Conservation (phyloP, 345 rosid genomes). For the sweet orange (Citrus sinensis) region DVS_A1.0 CM039168.1:27231501-27232000, state of each 20-base stretch:
- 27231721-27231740: conserved; percentile 51
- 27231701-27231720: conserved; percentile 35
- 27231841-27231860: conserved; percentile 26
- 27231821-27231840: conserved; percentile 29
- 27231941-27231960: conserved; percentile 23
- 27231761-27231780: conserved; percentile 73
- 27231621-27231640: conserved; percentile 31
- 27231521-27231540: conserved; percentile 22
- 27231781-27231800: conserved; percentile 44
- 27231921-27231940: conserved; percentile 21
- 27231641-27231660: conserved; percentile 57
- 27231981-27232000: conserved; percentile 13
- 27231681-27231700: conserved; percentile 58
- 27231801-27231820: conserved; percentile 72
- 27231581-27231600: conserved; percentile 53
- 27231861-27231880: conserved; percentile 44
- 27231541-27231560: conserved; percentile 29
- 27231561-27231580: conserved; percentile 37
- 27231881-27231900: conserved; percentile 43
- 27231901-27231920: conserved; percentile 26
- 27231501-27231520: conserved; percentile 49
- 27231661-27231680: conserved; percentile 44
- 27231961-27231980: conserved; percentile 43
- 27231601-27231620: conserved; percentile 35
- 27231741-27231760: conserved; percentile 72